A percentile compares a stretch with the other conserved stretches of the same genome.
Evolutionary conservation across 2,329 filamentous ascomycete species (phyloP).

Genomic region (Cryphonectria naterciae): DNA sequence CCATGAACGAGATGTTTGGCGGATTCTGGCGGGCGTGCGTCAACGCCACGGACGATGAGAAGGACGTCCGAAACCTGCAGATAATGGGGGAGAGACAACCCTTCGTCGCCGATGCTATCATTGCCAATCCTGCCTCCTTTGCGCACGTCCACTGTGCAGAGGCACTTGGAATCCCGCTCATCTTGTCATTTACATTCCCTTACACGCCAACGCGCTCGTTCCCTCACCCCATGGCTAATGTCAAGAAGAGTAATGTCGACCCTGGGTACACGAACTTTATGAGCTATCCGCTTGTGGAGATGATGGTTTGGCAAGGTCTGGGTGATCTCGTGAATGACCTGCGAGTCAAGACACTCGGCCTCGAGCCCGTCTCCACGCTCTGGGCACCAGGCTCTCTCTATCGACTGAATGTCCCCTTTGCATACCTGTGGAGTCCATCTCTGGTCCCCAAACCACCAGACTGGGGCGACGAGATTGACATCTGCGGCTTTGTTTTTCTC

Average conservation of each 20-base stretch:
- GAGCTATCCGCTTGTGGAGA: conserved; percentile 78
- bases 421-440: conserved; percentile 72
- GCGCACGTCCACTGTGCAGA: conserved; percentile 81
- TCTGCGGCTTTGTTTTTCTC: conserved; percentile 79
- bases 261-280: conserved; percentile 78
- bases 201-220: conserved; percentile 77
- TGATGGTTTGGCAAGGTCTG: conserved; percentile 90
- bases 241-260: conserved; percentile 74
- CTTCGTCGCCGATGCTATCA: conserved; percentile 78
- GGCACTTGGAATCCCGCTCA: conserved; percentile 74
- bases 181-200: conserved; percentile 89
- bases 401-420: conserved; percentile 74
- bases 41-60: conserved; percentile 72
- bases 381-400: conserved; percentile 78
- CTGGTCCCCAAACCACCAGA: conserved; percentile 70
- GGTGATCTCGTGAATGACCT: conserved; percentile 80
- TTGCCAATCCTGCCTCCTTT: conserved; percentile 80
- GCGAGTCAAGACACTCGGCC: conserved; percentile 66
- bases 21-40: conserved; percentile 82
- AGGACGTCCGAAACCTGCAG: conserved; percentile 61
- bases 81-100: conserved; percentile 66
- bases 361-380: conserved; percentile 75
- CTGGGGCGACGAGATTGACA: conserved; percentile 71
- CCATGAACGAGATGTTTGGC: conserved; percentile 82
- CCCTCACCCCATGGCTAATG: conserved; percentile 76